Evolutionary conservation across 2,329 filamentous ascomycete species (phyloP).

Genomic region (Cyphellophora europaea): DNA sequence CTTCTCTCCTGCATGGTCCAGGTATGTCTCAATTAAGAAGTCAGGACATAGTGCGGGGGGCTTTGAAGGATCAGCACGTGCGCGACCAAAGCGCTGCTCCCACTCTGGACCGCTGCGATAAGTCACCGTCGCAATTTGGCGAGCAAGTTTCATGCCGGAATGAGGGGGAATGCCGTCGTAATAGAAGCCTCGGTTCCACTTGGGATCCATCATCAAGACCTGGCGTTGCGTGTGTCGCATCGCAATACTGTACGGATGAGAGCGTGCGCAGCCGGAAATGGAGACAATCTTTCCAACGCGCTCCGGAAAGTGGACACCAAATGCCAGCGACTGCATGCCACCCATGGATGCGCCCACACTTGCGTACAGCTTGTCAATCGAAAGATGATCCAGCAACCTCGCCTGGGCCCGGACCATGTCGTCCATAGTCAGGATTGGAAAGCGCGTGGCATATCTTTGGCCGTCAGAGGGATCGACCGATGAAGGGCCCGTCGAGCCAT

Average conservation of each 20-base stretch:
- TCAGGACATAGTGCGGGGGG: slow-evolving; percentile 93
- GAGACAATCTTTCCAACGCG: slow-evolving; percentile 74
- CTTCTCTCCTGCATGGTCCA: slow-evolving; percentile 96
- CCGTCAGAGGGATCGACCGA: slow-evolving; percentile 83
- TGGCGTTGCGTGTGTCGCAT: slow-evolving; percentile 98
- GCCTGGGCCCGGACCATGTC: slow-evolving; percentile 98
- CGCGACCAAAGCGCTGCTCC: slow-evolving; percentile 86
- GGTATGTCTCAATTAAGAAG: slow-evolving; percentile 94
- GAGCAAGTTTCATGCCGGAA: slow-evolving; percentile 92
- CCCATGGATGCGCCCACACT: slow-evolving; percentile 97
- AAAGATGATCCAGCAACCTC: slow-evolving; percentile 69
- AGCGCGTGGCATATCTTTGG: slow-evolving; percentile 81
- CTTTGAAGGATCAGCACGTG: slow-evolving; percentile 74
- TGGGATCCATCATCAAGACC: slow-evolving; percentile 97
- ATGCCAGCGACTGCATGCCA: slow-evolving; percentile 91
- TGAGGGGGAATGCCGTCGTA: slow-evolving; percentile 80
- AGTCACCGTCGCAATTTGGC: slow-evolving; percentile 95
- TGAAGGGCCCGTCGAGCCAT: slow-evolving; percentile 84
- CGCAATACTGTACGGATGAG: slow-evolving; percentile 94
- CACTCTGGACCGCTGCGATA: slow-evolving; percentile 95
- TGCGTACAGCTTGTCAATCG: slow-evolving; percentile 71
- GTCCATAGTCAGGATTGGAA: slow-evolving; percentile 89
- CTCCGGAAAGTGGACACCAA: slow-evolving; percentile 72
- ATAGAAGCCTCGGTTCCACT: slow-evolving; percentile 94
- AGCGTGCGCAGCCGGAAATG: slow-evolving; percentile 87